Conservation (phyloP, 805 yeast genomes). For the Clavispora vitiphila region DNA sequence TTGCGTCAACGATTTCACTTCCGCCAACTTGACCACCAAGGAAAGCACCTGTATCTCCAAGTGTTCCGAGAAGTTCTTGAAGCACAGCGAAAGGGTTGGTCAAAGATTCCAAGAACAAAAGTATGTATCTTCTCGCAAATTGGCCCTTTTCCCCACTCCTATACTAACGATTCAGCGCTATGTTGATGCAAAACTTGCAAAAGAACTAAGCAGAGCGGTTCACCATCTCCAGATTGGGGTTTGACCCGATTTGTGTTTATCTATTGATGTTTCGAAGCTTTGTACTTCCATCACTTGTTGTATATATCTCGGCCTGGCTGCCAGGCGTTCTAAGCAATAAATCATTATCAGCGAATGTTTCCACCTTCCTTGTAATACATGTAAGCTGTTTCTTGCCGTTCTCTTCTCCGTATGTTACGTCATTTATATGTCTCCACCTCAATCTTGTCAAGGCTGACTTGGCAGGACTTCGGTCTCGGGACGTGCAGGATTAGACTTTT, state of each 20-base stretch:
- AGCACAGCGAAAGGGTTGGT: conserved; percentile 97
- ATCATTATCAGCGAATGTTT: not conserved
- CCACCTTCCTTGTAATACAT: no score
- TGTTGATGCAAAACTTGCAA: conserved; percentile 65
- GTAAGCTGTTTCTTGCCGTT: no score
- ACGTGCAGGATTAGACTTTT: not conserved
- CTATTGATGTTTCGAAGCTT: not conserved
- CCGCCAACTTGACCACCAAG: conserved; percentile 76
- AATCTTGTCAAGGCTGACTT: no score
- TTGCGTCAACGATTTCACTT: conserved; percentile 98
- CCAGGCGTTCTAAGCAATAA: not conserved
- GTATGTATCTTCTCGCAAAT: conserved; percentile 23
- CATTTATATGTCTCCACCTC: no score
- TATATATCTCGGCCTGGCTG: not conserved
- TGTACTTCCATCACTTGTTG: not conserved
- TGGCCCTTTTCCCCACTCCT: not conserved
- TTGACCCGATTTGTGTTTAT: not conserved
- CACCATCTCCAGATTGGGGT: not conserved
- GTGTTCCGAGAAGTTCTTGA: conserved; percentile 96
- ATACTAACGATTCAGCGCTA: conserved; percentile 42
- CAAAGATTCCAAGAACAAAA: conserved; percentile 98
- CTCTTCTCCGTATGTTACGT: no score
- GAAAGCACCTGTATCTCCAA: conserved; percentile 83
- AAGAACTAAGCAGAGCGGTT: conserved; percentile 5
- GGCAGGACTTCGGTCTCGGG: no score